Evolutionary conservation across 140 eudicot species (phyloP), one percentile per base, ranked within the genome.

Genomic region (Oenanthe javanica): DNA sequence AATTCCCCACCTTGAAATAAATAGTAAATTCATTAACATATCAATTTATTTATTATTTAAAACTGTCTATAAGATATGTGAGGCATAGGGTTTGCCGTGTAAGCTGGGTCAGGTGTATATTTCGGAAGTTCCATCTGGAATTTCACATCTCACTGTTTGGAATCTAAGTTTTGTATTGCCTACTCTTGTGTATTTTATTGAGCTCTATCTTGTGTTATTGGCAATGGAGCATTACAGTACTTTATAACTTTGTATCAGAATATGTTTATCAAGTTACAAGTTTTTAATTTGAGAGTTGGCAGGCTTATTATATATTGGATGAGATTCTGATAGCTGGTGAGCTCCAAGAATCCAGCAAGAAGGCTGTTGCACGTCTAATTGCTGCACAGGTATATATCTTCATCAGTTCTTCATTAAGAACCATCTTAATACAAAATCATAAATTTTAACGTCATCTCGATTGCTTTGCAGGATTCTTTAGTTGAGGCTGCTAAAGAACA

Each of bases 261-360:
- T 51, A 13, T 13, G 18, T 51, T 12, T 51, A 51, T 13, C 1
- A 16, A 15, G 21, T 57, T 10, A 21, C 69, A 18, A 59, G 31
- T 59, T 59, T 59, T 31, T 59, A n/a, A 59, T n/a, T 12, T 18
- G 69, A 59, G 59, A 59, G 10, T 59, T 80, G 79, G 86, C 90
- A 93, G 97, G 97, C 97, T 69, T 93, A 89, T 73, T 93, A 89
- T 84, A 90, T 93, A 83, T 81, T 93, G 89, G 98, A 93, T 72
- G 98, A 93, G 84, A 73, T 91, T 67, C 75, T 93, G 78, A 88
- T 94, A 72, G 98, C 98, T 69, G 98, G 98, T n/a, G 96, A 94
- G 86, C 97, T 94, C 63, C 97, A 91, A 81, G 98, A 94, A 83
- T 91, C 98, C 46, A 94, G 98, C 88, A 91, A 94, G 92, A 94